Percentiles rank a stretch among this genome's conserved stretches.
These are phyloP conservation scores for Botrytis aclada DNA, from an alignment of 2,329 filamentous ascomycete genomes.

Conservation along the genomic window DNA sequence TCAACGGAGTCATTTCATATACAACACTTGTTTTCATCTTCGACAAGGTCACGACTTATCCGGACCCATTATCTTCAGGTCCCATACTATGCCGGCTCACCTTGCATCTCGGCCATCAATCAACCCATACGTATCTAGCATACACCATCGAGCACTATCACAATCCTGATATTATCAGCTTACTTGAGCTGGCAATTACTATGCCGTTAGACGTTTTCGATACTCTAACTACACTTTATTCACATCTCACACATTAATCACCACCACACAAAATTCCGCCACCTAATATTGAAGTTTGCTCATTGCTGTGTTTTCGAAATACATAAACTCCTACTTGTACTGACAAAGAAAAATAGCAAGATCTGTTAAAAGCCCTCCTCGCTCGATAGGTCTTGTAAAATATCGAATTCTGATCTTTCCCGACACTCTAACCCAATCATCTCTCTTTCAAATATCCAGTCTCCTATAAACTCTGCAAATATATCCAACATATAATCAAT, in stretches of 20 bases:
- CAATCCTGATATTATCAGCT: neutral
- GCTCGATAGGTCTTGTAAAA: neutral
- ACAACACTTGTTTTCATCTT: neutral
- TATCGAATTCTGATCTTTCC: neutral
- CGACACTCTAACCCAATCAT: neutral
- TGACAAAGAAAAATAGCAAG: neutral
- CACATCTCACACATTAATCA: neutral
- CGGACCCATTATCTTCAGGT: neutral
- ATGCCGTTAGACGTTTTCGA: neutral
- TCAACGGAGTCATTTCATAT: neutral
- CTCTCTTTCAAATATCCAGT: neutral
- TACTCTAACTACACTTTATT: neutral
- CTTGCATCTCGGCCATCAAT: conserved; percentile 21
- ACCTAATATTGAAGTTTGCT: neutral
- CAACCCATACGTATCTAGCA: conserved; percentile 16
- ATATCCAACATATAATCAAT: neutral
- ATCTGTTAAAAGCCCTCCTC: neutral
- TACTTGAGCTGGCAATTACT: neutral
- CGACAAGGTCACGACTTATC: neutral
- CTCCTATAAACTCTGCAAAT: fast-evolving
- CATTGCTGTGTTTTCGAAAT: neutral
- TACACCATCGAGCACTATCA: too few species aligned
- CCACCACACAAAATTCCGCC: neutral
- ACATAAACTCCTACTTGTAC: neutral
- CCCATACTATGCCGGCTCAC: neutral